Conservation (phyloP, 495 filamentous ascomycete genomes). For the Xylaria sp. region DNA sequence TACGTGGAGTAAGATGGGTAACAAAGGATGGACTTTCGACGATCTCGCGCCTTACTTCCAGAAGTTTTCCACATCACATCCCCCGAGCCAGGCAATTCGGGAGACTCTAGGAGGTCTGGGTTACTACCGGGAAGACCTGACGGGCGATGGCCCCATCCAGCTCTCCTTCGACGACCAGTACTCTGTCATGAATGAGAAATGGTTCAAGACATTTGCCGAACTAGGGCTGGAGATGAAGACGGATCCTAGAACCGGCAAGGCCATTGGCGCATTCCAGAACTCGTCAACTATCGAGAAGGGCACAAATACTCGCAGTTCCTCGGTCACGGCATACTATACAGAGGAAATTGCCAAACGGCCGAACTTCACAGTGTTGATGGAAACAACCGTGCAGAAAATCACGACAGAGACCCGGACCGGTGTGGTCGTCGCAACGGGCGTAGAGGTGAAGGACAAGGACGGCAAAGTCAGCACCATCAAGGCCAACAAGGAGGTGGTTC, state of each 20-base stretch:
- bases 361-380: constrained; percentile 56
- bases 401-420: constrained; percentile 40
- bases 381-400: constrained; percentile 54
- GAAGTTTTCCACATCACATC: constrained; percentile 49
- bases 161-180: constrained; percentile 50
- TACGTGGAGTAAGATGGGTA: constrained; percentile 62
- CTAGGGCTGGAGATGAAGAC: constrained; percentile 42
- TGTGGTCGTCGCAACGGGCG: constrained; percentile 43
- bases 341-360: constrained; percentile 43
- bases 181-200: constrained; percentile 43
- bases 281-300: constrained; percentile 52
- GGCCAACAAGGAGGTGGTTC: constrained; percentile 59
- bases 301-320: constrained; percentile 47
- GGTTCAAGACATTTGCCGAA: constrained; percentile 44
- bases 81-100: constrained; percentile 36
- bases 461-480: constrained; percentile 36
- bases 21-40: constrained; percentile 60
- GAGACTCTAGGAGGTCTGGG: constrained; percentile 40
- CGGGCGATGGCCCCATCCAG: constrained; percentile 50
- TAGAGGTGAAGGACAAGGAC: constrained; percentile 42
- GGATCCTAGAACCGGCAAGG: constrained; percentile 49
- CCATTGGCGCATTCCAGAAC: constrained; percentile 55
- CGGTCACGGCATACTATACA: constrained; percentile 48
- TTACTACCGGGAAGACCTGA: constrained; percentile 44
- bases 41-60: constrained; percentile 55